Base-by-base conservation (phyloP, 2,329 filamentous ascomycete species). In the Aspergillus ustus region DNA sequence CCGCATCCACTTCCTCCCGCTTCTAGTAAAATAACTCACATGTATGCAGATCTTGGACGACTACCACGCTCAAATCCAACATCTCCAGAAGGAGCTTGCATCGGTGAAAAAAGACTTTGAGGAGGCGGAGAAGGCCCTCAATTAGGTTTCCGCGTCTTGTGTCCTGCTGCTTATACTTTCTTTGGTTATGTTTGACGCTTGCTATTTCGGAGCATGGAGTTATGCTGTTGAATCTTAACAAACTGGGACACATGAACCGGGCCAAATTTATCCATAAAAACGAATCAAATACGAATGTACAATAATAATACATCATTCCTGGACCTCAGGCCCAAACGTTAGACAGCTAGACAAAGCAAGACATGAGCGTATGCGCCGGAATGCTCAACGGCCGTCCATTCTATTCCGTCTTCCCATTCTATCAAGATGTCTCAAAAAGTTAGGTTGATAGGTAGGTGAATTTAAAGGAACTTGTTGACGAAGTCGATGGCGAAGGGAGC, bases 1-100 rank as follows among this genome's bases (percentile, higher is more conserved):
- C 62, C 74, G 54, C 79, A 62, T 22, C 25, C 11, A 3, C 7
- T 22, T n/a, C 6, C 11, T 37, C 13, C 2, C 15, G 40, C 54
- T 25, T 13, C 17, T 29, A 29, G 34, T 15, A 20, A 50, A n/a
- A 19, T 19, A 77, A 79, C 66, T 73, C 81, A 62, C 65, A 70
- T 62, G 72, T 59, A 20, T 17, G 28, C 61, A 84, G 82, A 81
- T 83, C 63, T 73, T 84, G 57, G 80, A 82, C 63, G 80, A 82
- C 61, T 83, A 83, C 66, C 78, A 81, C 57, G 74, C 77, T 22
- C 82, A 84, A 67, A 78, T 84, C 57, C 77, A 83, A 66, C 86
- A 89, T 74, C 76, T 89, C 62, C 83, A 84, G 66, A 87, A 87
- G 72, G 86, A 88, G 77, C 72, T 89, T 61, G 82, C 80, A 49